A percentile compares a stretch with the other conserved stretches of the same genome.
Evolutionary conservation across 768 basidiomycete genomes (phyloP).

Genomic region (Leccinum subtestaceum): DNA sequence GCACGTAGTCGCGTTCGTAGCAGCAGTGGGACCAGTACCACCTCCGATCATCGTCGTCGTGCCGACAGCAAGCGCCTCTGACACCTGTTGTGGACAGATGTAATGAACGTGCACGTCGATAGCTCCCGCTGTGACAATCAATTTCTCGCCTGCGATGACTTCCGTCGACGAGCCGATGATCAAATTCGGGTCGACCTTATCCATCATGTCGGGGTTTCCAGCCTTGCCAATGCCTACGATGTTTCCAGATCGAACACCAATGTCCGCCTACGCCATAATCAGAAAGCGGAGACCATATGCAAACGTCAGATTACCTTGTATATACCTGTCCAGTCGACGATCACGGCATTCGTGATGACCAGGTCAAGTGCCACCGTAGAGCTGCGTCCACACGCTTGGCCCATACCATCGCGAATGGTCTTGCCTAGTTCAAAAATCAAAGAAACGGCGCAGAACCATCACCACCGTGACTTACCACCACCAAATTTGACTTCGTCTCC

Average conservation of each 20-base stretch:
- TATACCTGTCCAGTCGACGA: slow-evolving; percentile 94
- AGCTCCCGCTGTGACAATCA: slow-evolving; percentile 91
- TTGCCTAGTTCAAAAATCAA: slow-evolving; percentile 56
- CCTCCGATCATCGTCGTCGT: slow-evolving; percentile 96
- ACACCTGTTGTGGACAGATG: slow-evolving; percentile 91
- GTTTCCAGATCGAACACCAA: slow-evolving; percentile 80
- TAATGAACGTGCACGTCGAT: slow-evolving; percentile 92
- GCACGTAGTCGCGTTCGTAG: slow-evolving; percentile 89
- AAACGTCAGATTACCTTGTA: slow-evolving; percentile 62
- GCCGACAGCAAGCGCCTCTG: slow-evolving; percentile 78
- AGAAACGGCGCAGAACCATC: not conserved
- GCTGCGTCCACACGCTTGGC: slow-evolving; percentile 75
- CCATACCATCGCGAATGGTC: slow-evolving; percentile 95
- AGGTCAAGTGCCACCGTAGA: slow-evolving; percentile 76
- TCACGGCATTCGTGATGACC: slow-evolving; percentile 92
- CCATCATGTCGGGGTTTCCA: slow-evolving; percentile 94
- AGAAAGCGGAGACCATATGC: slow-evolving; percentile 1
- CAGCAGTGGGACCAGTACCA: slow-evolving; percentile 90
- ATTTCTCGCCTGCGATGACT: slow-evolving; percentile 92
- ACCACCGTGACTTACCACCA: slow-evolving; percentile 54
- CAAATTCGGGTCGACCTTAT: slow-evolving; percentile 65
- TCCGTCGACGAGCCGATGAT: slow-evolving; percentile 90
- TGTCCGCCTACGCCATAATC: slow-evolving; percentile 68
- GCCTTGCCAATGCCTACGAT: slow-evolving; percentile 95
- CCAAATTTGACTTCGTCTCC: slow-evolving; percentile 99